Evolutionary conservation across 306 rosid species (phyloP).

Genomic region (Gastrolobium villosum): DNA sequence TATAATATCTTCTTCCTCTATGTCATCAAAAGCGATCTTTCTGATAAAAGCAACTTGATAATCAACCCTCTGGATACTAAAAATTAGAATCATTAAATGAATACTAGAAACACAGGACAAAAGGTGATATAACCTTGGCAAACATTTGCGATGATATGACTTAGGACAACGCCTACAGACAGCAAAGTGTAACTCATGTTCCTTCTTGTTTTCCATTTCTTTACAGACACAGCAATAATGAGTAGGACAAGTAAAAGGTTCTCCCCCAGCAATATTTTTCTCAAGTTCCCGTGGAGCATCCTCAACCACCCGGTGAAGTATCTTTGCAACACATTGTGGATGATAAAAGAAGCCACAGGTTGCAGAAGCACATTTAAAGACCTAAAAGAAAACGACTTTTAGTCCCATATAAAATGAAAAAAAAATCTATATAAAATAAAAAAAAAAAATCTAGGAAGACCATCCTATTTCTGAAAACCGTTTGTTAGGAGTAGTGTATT

Average conservation of each 20-base stretch:
- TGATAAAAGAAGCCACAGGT: conserved; percentile 95
- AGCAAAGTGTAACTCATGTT: conserved; percentile 74
- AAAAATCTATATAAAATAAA: conserved; percentile 19
- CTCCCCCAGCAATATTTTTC: conserved; percentile 71
- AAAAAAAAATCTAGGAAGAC: background rate
- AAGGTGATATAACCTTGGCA: conserved; percentile 71
- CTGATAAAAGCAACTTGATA: conserved; percentile 64
- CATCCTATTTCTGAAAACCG: background rate
- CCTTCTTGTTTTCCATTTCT: conserved; percentile 77
- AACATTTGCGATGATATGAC: conserved; percentile 91
- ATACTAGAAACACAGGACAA: conserved; percentile 14
- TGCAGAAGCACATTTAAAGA: conserved; percentile 84
- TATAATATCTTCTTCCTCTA: conserved; percentile 52
- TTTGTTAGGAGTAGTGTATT: background rate
- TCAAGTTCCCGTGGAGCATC: conserved; percentile 64
- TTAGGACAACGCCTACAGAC: conserved; percentile 96
- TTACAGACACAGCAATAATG: conserved; percentile 84
- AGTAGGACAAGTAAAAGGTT: conserved; percentile 80
- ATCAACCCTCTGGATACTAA: conserved; percentile 43
- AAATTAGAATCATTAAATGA: conserved; percentile 26
- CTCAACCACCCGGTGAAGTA: conserved; percentile 59
- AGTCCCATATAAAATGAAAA: conserved; percentile 36
- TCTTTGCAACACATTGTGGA: conserved; percentile 76
- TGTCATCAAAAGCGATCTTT: conserved; percentile 65
- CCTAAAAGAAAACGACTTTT: conserved; percentile 60